Evolutionary conservation across 2,329 filamentous ascomycete genomes (phyloP).

Genomic region (Fusarium veterinarium): DNA sequence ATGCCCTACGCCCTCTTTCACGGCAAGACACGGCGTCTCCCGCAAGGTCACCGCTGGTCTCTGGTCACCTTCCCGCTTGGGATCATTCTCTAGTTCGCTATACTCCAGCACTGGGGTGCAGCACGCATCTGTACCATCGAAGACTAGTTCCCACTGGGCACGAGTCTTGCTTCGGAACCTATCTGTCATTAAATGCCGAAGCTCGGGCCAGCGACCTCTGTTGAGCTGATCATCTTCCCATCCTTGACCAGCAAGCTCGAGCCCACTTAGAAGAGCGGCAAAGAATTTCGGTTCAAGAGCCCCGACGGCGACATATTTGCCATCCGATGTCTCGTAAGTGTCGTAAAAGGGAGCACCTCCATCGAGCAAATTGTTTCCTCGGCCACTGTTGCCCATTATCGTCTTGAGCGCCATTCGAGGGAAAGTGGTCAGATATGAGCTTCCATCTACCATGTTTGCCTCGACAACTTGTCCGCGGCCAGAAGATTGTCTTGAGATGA

Average conservation of each 20-base stretch:
- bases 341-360: slow-evolving; percentile 90
- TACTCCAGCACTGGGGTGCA: slow-evolving; percentile 88
- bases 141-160: slow-evolving; percentile 84
- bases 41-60: slow-evolving; percentile 76
- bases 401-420: slow-evolving; percentile 75
- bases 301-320: slow-evolving; percentile 86
- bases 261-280: slow-evolving; percentile 70
- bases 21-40: slow-evolving; percentile 74
- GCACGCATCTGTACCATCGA: slow-evolving; percentile 92
- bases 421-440: slow-evolving; percentile 81
- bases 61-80: slow-evolving; percentile 72
- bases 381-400: slow-evolving; percentile 68
- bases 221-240: slow-evolving; percentile 69
- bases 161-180: slow-evolving; percentile 78
- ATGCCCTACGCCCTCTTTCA: slow-evolving; percentile 58
- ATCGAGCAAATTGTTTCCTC: slow-evolving; percentile 85
- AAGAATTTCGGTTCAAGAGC: slow-evolving; percentile 92
- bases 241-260: slow-evolving; percentile 66
- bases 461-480: slow-evolving; percentile 90
- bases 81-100: slow-evolving; percentile 70
- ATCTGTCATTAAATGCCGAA: slow-evolving; percentile 69
- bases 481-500: slow-evolving; percentile 72
- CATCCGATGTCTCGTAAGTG: slow-evolving; percentile 86
- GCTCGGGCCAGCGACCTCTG: slow-evolving; percentile 72
- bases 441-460: slow-evolving; percentile 96